These are phyloP conservation scores for Eucalyptus caleyi DNA, from an alignment of 345 rosid species.

Conservation along the genomic window DNA sequence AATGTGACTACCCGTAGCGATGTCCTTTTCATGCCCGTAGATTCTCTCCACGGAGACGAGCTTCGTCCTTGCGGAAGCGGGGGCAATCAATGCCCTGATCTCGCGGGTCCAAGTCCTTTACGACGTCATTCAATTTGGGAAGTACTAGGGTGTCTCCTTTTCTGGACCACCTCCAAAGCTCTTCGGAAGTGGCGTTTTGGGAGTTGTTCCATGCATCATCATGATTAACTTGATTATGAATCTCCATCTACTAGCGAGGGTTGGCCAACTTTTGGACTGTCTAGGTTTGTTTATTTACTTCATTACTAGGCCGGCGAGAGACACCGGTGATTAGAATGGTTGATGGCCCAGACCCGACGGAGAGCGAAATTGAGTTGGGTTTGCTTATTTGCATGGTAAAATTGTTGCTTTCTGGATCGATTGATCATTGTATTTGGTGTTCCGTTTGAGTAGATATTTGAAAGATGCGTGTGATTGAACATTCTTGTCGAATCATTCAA, in stretches of 20 bases:
- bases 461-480: background rate
- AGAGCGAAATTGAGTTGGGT: background rate
- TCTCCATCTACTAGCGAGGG: background rate
- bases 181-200: background rate
- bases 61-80: background rate
- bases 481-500: background rate
- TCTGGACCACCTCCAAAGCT: background rate
- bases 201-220: background rate
- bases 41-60: background rate
- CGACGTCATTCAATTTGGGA: background rate
- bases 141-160: background rate
- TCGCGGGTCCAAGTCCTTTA: background rate
- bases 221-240: background rate
- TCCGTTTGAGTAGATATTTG: background rate
- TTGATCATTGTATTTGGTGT: background rate
- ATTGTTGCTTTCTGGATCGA: background rate
- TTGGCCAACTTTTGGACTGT: background rate
- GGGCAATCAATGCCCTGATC: background rate
- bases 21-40: background rate
- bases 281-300: background rate
- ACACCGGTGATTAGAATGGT: background rate
- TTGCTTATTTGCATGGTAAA: background rate
- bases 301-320: background rate
- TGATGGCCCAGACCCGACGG: background rate
- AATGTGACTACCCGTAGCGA: background rate